Base-by-base conservation (phyloP, 2,329 filamentous ascomycete species). In the Colletotrichum caudatum region DNA sequence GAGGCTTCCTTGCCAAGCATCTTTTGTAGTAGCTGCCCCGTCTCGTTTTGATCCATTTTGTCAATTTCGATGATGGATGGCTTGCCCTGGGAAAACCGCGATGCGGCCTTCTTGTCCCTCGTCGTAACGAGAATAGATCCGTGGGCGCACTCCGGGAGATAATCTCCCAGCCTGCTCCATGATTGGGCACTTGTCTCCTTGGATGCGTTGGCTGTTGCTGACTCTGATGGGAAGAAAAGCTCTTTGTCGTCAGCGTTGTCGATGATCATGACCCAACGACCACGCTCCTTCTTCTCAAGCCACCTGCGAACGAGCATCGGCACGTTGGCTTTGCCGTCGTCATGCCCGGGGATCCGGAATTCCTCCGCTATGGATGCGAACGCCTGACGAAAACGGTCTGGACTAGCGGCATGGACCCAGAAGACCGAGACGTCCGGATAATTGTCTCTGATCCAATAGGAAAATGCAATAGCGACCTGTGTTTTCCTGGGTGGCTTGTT, bases 361-460 rank as follows among this genome's bases (percentile, higher is more conserved):
- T 18, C 14, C 4, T 18, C 23, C 3, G 48, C 48, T 1, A 51
- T 51, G 23, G 23, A 29, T 14, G 14, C 3, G 5, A 29, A 51
- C 5, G 48, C 23, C 23, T 51, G 69, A 3, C 74, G 76, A 56
- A 81, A 80, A 3, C 76, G 77, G 20, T 79, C 75, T 0, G 66
- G 35, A 64, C 68, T 81, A 69, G 76, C 78, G 0, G 78, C 79
- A 59, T 80, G 77, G 26, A 82, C 75, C 80, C 79, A 51, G 81
- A 60, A 81, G 0, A 82, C 64, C 0, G 78, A 80, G 3, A 76
- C 64, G 0, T 78, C 76, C 4, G 74, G 73, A 14, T 37, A 62
- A 12, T 41, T 61, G 11, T 75, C 53, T 1, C 50, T 64, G 4
- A 77, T 60, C 76, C 76, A 75, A 61, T 77, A 78, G 5, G 65